Percentiles rank a stretch among this genome's conserved stretches.
Evolutionary conservation across 176 grass and related monocot species (phyloP).

Genomic region (Alloteropsis semialata): DNA sequence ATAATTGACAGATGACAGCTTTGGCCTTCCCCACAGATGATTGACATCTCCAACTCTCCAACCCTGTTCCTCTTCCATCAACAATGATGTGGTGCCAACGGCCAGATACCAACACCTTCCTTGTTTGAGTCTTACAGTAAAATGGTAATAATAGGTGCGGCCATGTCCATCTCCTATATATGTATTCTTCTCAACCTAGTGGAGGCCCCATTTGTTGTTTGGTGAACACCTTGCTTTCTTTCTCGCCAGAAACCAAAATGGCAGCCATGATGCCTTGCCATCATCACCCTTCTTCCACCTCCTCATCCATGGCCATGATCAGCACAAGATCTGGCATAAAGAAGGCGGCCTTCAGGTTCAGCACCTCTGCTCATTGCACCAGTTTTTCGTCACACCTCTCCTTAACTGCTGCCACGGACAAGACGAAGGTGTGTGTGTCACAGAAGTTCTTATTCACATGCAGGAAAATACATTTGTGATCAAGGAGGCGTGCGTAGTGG

Average conservation of each 20-base stretch:
- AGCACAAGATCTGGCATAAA: conserved; percentile 11
- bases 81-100: not conserved
- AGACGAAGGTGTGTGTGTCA: conserved; percentile 3
- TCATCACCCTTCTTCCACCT: not conserved
- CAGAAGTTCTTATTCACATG: not conserved
- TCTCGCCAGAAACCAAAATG: conserved; percentile 20
- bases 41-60: not conserved
- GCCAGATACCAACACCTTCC: not conserved
- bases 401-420: conserved; percentile 12
- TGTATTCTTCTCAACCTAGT: not conserved
- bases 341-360: conserved; percentile 18
- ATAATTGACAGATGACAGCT: not conserved
- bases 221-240: not conserved
- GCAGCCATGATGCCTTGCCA: conserved; percentile 10
- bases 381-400: conserved; percentile 7
- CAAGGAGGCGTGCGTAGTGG: not conserved
- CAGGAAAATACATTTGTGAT: not conserved
- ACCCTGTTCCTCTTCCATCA: not conserved
- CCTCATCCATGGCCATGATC: not conserved
- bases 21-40: not conserved
- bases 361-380: conserved; percentile 22
- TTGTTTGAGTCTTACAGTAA: not conserved
- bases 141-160: not conserved
- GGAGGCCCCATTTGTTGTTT: not conserved
- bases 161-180: conserved; percentile 1